Evolutionary conservation across 2,329 filamentous ascomycete genomes (phyloP).

Genomic region (Cercospora citrullina): DNA sequence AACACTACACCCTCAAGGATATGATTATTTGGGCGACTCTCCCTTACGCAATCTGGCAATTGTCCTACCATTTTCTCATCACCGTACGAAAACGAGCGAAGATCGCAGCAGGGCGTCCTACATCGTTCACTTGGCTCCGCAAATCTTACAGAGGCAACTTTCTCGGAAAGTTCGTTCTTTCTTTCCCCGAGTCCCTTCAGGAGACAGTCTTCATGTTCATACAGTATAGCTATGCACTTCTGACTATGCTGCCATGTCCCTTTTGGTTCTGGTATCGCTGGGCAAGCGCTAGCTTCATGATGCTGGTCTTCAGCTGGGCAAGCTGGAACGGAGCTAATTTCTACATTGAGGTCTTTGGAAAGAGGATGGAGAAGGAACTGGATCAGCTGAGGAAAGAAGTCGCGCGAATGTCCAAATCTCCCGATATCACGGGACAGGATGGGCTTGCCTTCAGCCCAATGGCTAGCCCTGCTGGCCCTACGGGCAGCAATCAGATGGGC

Average conservation of each 20-base stretch:
- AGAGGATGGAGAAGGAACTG: conserved; percentile 92
- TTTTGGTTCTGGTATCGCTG: conserved; percentile 90
- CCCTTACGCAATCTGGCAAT: conserved; percentile 90
- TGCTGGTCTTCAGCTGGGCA: conserved; percentile 86
- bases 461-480: conserved; percentile 32
- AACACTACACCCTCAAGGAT: conserved; percentile 70
- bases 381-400: conserved; percentile 88
- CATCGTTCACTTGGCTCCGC: conserved; percentile 95
- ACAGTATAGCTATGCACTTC: conserved; percentile 84
- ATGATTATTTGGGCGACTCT: conserved; percentile 96
- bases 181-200: conserved; percentile 72
- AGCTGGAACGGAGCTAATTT: conserved; percentile 96
- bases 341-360: conserved; percentile 98
- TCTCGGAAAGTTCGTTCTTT: conserved; percentile 82
- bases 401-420: conserved; percentile 35
- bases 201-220: conserved; percentile 94
- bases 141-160: conserved; percentile 85
- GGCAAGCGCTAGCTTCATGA: conserved; percentile 74
- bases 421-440: conserved; percentile 32
- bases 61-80: conserved; percentile 91
- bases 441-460: conserved; percentile 28
- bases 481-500: conserved; percentile 4
- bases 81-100: conserved; percentile 92
- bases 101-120: conserved; percentile 92
- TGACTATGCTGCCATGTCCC: conserved; percentile 93